phyloP scores from a whole-genome alignment of 805 yeast species.

The Barnettozyma vustinii region DNA sequence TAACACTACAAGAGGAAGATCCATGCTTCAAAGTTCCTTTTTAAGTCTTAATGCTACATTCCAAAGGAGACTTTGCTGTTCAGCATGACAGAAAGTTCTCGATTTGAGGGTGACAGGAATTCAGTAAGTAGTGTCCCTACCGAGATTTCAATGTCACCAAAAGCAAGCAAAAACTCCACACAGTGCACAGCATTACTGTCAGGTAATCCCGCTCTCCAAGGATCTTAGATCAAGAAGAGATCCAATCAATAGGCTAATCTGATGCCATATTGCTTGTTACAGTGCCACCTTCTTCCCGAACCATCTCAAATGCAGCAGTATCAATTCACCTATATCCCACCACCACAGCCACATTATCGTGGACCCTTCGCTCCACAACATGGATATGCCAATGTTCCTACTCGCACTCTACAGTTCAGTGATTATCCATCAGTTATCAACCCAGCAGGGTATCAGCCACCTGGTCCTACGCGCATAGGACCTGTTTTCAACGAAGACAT shows the following conservation, averaged over 20 bases:
- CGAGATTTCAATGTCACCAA: too few species aligned
- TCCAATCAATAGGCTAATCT: background rate
- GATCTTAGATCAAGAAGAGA: background rate
- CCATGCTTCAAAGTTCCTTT: too few species aligned
- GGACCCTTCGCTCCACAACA: constrained; percentile 2
- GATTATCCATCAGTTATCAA: constrained; percentile 1
- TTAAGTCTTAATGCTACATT: too few species aligned
- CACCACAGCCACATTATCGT: background rate
- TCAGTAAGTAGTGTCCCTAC: too few species aligned
- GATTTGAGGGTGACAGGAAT: too few species aligned
- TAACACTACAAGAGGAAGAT: too few species aligned
- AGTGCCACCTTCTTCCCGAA: background rate
- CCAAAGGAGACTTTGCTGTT: too few species aligned
- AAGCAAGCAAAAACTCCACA: too few species aligned
- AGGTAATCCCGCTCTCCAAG: too few species aligned
- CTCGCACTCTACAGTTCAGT: background rate
- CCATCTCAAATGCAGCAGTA: background rate
- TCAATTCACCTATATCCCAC: constrained; percentile 3
- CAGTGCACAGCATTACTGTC: too few species aligned
- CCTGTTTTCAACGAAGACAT: background rate
- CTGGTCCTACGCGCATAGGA: background rate
- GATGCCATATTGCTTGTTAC: background rate
- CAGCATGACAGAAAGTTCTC: too few species aligned
- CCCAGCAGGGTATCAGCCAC: background rate
- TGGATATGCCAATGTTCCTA: background rate